These are phyloP conservation scores for Melanogaster broomeanus DNA, from an alignment of 768 basidiomycete species.

Conservation along the genomic window DNA sequence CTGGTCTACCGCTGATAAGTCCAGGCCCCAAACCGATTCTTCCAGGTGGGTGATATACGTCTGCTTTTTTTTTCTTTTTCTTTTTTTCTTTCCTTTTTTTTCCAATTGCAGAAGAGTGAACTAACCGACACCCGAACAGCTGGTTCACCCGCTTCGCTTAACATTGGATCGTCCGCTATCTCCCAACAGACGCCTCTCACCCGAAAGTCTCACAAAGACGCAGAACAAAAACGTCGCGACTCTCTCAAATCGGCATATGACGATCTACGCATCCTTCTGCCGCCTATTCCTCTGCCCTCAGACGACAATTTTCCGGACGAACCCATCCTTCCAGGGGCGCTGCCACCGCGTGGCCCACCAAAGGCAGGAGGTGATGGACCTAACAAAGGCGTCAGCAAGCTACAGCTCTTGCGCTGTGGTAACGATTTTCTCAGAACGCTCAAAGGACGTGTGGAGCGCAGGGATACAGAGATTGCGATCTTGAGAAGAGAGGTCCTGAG, in stretches of 20 bases:
- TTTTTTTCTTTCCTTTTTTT: too few relatives aligned
- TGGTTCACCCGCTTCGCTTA: slow-evolving; percentile 32
- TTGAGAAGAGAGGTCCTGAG: slow-evolving; percentile 68
- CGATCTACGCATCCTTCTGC: slow-evolving; percentile 78
- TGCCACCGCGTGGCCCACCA: slow-evolving; percentile 88
- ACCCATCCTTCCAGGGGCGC: slow-evolving; percentile 80
- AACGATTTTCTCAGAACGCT: slow-evolving; percentile 85
- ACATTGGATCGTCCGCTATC: slow-evolving; percentile 21
- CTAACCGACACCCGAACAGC: slow-evolving; percentile 26
- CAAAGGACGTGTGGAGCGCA: slow-evolving; percentile 72
- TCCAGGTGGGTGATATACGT: slow-evolving; percentile 50
- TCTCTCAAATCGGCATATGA: slow-evolving; percentile 94
- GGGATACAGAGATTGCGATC: slow-evolving; percentile 75
- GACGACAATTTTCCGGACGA: slow-evolving; percentile 72
- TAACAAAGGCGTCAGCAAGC: slow-evolving; percentile 91
- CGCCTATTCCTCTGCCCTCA: slow-evolving; percentile 82
- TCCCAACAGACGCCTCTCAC: slow-evolving; percentile 47
- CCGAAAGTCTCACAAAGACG: slow-evolving; percentile 91
- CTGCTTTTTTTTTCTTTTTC: too few relatives aligned
- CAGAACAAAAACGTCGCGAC: slow-evolving; percentile 96
- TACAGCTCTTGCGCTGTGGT: slow-evolving; percentile 87
- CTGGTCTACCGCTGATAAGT: slow-evolving; percentile 39
- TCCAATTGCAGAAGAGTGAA: background rate
- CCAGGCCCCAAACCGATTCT: slow-evolving; percentile 71
- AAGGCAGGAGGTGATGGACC: slow-evolving; percentile 87